Percentiles rank a stretch among this genome's conserved stretches.
These are phyloP conservation scores for Gypsophila paniculata DNA, from an alignment of 179 eudicot species.

Conservation along the genomic window DNA sequence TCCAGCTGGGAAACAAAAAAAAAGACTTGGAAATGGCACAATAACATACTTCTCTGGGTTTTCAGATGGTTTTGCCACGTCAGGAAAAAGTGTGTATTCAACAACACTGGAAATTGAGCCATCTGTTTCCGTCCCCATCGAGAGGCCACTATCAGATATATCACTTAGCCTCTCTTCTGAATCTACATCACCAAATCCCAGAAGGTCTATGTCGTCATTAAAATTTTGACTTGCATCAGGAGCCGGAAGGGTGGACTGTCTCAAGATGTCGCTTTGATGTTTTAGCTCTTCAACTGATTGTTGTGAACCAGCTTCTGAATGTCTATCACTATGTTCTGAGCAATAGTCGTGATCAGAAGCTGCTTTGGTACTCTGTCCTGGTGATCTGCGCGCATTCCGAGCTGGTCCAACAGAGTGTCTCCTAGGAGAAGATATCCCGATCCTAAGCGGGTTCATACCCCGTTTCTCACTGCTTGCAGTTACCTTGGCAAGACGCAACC, in stretches of 20 bases:
- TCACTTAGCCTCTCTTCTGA: slow-evolving; percentile 89
- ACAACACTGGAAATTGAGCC: slow-evolving; percentile 78
- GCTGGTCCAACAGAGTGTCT: slow-evolving; percentile 52
- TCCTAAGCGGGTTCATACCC: slow-evolving; percentile 37
- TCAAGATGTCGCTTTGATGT: slow-evolving; percentile 48
- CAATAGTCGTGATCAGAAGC: slow-evolving; percentile 64
- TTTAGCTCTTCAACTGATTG: slow-evolving; percentile 58
- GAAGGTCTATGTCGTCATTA: slow-evolving; percentile 62
- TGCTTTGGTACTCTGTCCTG: slow-evolving; percentile 34
- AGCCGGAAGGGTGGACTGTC: slow-evolving; percentile 26
- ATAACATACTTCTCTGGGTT: slow-evolving; percentile 47
- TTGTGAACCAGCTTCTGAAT: slow-evolving; percentile 74
- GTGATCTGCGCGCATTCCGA: slow-evolving; percentile 27
- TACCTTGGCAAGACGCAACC: slow-evolving; percentile 41
- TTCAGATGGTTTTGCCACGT: slow-evolving; percentile 45
- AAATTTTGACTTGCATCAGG: slow-evolving; percentile 36
- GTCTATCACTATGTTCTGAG: slow-evolving; percentile 77
- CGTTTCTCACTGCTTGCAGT: slow-evolving; percentile 44
- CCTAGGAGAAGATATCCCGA: slow-evolving; percentile 56
- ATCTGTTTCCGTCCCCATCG: slow-evolving; percentile 96
- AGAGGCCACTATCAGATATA: slow-evolving; percentile 89
- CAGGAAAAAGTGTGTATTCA: slow-evolving; percentile 88
- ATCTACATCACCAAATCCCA: slow-evolving; percentile 74
- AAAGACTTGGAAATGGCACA: neutral
- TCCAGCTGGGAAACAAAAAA: neutral